Base-by-base conservation (phyloP, 495 filamentous ascomycete genomes). In the Poronia punctata region DNA sequence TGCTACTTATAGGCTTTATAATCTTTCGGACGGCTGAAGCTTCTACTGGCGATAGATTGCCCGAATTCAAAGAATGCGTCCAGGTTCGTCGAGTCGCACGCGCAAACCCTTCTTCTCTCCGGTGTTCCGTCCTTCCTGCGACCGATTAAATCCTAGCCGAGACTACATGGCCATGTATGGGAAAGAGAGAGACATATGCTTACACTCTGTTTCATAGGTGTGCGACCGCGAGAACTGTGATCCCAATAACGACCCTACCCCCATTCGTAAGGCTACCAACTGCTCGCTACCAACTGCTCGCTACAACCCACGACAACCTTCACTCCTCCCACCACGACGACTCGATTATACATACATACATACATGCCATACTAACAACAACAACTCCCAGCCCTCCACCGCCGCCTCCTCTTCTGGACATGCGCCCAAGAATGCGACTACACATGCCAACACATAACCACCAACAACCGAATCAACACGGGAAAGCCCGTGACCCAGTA, bases 371-470 rank as follows among this genome's bases (percentile, higher is more conserved):
- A 28, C 46, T 47, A 47, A 57, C 40, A 20, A n/a, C n/a, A n/a
- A n/a, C n/a, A n/a, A n/a, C n/a, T 8, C 10, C 18, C 57, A 79
- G 82, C 83, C 44, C 53, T 86, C 57, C 71, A 79, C 54, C 83
- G 71, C 61, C 78, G 77, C 24, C 70, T 88, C 48, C 77, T 86
- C 53, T 60, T 86, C 61, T 88, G 83, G 83, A 70, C 68, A 50
- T 98, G 92, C 66, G 79, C 87, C 23, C 60, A 81, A 54, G 90
- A 98, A 74, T 98, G 92, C 75, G 92, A 98, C 69, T 95, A 98
- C 71, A 84, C 84, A 32, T 98, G 92, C 72, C 92, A 98, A 60
- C 92, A 95, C 71, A 84, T 95, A 61, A 72, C 92, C 37, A 97
- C 92, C 38, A 64, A 84, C 43, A 64, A 59, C 16, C 86, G 92